These are phyloP conservation scores for Steccherinum ochraceum DNA, from an alignment of 768 basidiomycete species.

Conservation along the genomic window DNA sequence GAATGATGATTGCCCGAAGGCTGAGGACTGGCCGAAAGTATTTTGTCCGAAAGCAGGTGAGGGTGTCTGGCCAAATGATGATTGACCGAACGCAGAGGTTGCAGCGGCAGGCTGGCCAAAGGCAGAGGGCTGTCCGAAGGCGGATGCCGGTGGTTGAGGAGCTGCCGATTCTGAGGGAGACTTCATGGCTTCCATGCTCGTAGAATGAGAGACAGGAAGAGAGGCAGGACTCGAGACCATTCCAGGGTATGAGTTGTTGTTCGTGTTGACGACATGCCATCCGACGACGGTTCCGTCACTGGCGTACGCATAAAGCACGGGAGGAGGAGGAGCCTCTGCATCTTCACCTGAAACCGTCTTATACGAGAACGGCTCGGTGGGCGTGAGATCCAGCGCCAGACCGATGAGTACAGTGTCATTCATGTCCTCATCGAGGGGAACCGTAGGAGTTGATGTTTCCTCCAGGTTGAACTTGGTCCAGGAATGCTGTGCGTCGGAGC, in stretches of 20 bases:
- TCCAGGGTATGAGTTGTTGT: slow-evolving; percentile 46
- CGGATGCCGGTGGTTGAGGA: slow-evolving; percentile 1
- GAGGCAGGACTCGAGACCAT: slow-evolving; percentile 32
- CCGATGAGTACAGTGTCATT: slow-evolving; percentile 66
- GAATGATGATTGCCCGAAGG: slow-evolving; percentile 13
- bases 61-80: slow-evolving; percentile 25
- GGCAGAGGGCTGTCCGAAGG: slow-evolving; percentile 11
- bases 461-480: slow-evolving; percentile 44
- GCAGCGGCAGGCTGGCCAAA: slow-evolving; percentile 14
- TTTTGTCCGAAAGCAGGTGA: slow-evolving; percentile 19
- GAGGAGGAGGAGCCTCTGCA: slow-evolving; percentile 40
- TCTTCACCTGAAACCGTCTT: slow-evolving; percentile 36
- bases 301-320: slow-evolving; percentile 68
- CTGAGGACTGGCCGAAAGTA: slow-evolving; percentile 25
- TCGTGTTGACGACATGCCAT: slow-evolving; percentile 62
- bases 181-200: slow-evolving; percentile 1
- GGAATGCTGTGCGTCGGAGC: slow-evolving; percentile 25
- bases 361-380: slow-evolving; percentile 30
- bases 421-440: slow-evolving; percentile 63
- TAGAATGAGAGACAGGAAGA: neutral
- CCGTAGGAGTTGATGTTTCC: slow-evolving; percentile 44
- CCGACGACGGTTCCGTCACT: slow-evolving; percentile 74
- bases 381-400: slow-evolving; percentile 62
- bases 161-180: neutral
- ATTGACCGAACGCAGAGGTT: slow-evolving; percentile 24